Evolutionary conservation across 805 yeast genomes (phyloP).

Genomic region (Nakazawaea pomicola): DNA sequence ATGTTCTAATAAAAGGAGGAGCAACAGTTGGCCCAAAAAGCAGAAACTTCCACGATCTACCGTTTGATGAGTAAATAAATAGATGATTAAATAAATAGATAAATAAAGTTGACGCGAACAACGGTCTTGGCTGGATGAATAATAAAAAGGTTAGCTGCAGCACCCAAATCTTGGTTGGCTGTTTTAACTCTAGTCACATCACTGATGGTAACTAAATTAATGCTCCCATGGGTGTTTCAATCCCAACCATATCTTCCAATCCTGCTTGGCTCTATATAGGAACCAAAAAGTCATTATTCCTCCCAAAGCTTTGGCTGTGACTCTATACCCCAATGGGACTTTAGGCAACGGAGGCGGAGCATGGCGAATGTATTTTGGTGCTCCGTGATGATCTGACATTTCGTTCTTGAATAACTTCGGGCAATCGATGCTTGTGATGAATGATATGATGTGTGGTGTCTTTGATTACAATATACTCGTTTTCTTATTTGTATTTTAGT

Average conservation of each 20-base stretch:
- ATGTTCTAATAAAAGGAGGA: no score
- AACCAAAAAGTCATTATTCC: slow-evolving; percentile 91
- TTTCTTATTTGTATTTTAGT: not conserved
- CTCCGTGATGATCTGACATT: slow-evolving; percentile 5
- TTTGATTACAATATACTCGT: not conserved
- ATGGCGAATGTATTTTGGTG: slow-evolving; percentile 31
- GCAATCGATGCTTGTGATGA: no score
- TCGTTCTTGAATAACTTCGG: no score
- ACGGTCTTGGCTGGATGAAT: not conserved
- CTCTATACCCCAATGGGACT: slow-evolving; percentile 48
- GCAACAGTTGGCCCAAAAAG: no score
- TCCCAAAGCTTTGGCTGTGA: slow-evolving; percentile 61
- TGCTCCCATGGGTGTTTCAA: slow-evolving; percentile 14
- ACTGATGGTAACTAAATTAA: not conserved
- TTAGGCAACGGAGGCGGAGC: slow-evolving; percentile 66
- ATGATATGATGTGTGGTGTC: no score
- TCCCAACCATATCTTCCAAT: slow-evolving; percentile 55
- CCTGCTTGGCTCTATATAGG: slow-evolving; percentile 73
- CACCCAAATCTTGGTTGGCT: not conserved
- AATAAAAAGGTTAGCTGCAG: not conserved
- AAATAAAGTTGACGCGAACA: not conserved
- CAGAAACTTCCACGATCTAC: no score
- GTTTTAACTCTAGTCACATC: not conserved
- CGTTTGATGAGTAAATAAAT: no score
- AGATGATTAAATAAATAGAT: not conserved